Conservation (phyloP, 2,329 filamentous ascomycete species). For the Colletotrichum eleusines region DNA sequence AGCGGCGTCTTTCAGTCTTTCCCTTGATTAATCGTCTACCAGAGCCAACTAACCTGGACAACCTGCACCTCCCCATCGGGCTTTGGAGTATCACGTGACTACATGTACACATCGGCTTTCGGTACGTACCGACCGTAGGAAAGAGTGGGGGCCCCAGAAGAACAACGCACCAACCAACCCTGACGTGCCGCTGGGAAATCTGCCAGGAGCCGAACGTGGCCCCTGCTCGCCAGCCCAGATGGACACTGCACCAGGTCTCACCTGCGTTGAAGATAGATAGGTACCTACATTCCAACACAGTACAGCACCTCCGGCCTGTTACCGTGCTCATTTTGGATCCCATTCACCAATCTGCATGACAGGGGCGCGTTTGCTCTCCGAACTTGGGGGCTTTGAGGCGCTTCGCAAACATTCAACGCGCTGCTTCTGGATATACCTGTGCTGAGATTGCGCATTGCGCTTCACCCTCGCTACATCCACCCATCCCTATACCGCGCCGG, state of each 20-base stretch:
- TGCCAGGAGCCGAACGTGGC: conserved; percentile 26
- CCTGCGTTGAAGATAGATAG: conserved; percentile 8
- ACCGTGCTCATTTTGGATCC: conserved; percentile 15
- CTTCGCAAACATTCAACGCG: conserved; percentile 29
- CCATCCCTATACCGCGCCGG: conserved; percentile 3
- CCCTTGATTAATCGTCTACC: conserved; percentile 1
- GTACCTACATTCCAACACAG: conserved; percentile 13
- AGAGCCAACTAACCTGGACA: neutral
- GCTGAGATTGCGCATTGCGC: conserved; percentile 6
- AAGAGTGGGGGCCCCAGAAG: neutral
- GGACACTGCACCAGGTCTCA: conserved; percentile 15
- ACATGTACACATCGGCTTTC: too few relatives aligned
- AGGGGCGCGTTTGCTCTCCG: conserved; percentile 25
- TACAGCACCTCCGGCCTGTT: neutral
- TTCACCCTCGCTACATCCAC: conserved; percentile 10
- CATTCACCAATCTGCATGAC: conserved; percentile 24
- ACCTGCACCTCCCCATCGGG: conserved; percentile 9
- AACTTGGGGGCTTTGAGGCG: conserved; percentile 3
- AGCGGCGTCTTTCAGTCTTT: neutral
- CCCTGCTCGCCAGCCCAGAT: neutral
- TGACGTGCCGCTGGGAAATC: conserved; percentile 3
- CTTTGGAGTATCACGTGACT: conserved; percentile 12
- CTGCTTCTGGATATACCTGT: conserved; percentile 9
- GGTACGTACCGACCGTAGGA: neutral
- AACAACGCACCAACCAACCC: conserved; percentile 27